Conservation (phyloP, 2,329 filamentous ascomycete genomes). For the Hawksworthiomyces lignivorus region DNA sequence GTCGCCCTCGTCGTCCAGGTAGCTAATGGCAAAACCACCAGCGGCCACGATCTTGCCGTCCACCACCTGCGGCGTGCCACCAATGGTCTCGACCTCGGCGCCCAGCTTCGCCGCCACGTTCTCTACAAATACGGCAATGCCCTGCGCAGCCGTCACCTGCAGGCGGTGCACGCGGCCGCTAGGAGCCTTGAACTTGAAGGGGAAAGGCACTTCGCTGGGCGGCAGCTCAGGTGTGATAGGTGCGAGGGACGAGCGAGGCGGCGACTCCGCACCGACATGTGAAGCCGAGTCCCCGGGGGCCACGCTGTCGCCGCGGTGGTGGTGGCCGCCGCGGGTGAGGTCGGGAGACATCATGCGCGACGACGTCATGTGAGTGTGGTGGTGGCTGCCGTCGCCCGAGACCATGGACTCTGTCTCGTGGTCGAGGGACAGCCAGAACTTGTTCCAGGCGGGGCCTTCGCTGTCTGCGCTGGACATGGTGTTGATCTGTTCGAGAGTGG, state of each 20-base stretch:
- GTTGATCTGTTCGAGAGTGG: slow-evolving; percentile 95
- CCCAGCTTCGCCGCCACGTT: slow-evolving; percentile 81
- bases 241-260: slow-evolving; percentile 54
- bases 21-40: slow-evolving; percentile 84
- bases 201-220: slow-evolving; percentile 70
- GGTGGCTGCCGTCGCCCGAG: slow-evolving; percentile 79
- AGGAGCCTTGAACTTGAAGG: slow-evolving; percentile 99
- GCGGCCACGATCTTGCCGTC: slow-evolving; percentile 68
- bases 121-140: slow-evolving; percentile 69
- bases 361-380: slow-evolving; percentile 58
- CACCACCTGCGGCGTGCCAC: slow-evolving; percentile 69
- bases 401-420: slow-evolving; percentile 94
- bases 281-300: slow-evolving; percentile 92
- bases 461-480: slow-evolving; percentile 82
- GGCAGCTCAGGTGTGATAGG: slow-evolving; percentile 42
- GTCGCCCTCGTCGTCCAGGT: slow-evolving; percentile 94
- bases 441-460: slow-evolving; percentile 98
- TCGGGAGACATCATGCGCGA: slow-evolving; percentile 69
- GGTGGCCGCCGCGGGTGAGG: slow-evolving; percentile 28
- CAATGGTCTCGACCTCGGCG: slow-evolving; percentile 69
- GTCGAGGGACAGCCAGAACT: slow-evolving; percentile 96
- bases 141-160: slow-evolving; percentile 73
- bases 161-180: slow-evolving; percentile 89
- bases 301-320: slow-evolving; percentile 63
- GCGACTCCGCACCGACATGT: slow-evolving; percentile 76